Base-by-base conservation (phyloP, 495 filamentous ascomycete genomes). In the Penicillium mononematosum region DNA sequence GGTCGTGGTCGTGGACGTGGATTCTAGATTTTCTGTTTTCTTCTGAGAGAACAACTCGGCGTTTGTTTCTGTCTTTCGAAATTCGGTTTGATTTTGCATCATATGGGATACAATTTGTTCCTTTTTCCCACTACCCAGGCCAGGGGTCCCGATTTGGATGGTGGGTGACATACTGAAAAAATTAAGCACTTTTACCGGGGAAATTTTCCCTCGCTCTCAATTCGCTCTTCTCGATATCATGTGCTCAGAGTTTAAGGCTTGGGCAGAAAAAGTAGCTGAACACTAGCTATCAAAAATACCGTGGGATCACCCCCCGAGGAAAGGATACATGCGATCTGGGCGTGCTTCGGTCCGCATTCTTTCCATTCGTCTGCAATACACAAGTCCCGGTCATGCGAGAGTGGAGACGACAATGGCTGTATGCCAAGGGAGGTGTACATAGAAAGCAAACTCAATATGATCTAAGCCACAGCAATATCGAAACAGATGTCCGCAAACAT, bases 1-100 rank as follows among this genome's bases (percentile, higher is more conserved):
- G 88, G 88, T 34, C 76, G 86, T 51, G 88, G 88, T 27, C 71
- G 85, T 34, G 81, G 61, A 2, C 66, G 66, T 58, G 66, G 85
- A 12, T 83, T 84, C 65, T 84, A 79, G 66, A 45, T 44, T 27
- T 64, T 29, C 19, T 51, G 60, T 63, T 53, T 59, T 57, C 51
- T 58, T 57, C 24, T 44, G 49, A 60, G 47, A 62, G 57, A 62
- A 56, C 62, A 60, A 36, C 53, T 53, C 48, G 64, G 64, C 64
- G 64, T 63, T 70, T 68, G 31, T 64, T 46, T 67, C 50, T 68
- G 55, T 63, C 53, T 65, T 65, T 66, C 45, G 43, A 59, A 58
- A 56, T 63, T 54, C 42, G 53, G 50, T 61, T 62, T 61, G 36
- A 62, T 39, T 50, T 64, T 67, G 63, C 61, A 66, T 69, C 56